Evolutionary conservation across 2,329 filamentous ascomycete genomes (phyloP).

Genomic region (Arthrobotrys entomopaga): DNA sequence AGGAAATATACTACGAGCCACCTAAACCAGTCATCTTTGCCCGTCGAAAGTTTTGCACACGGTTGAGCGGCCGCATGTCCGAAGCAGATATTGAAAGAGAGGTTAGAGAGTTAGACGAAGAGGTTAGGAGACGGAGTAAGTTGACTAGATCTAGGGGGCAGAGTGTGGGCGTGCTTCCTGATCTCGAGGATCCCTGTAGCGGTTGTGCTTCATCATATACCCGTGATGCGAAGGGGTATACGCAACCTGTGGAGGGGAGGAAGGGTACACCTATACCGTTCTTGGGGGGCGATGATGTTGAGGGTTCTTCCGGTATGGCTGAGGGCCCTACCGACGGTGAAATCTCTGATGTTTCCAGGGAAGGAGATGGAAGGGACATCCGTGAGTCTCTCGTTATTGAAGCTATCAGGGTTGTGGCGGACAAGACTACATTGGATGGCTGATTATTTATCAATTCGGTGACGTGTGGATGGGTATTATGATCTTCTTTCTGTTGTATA

Average conservation of each 20-base stretch:
- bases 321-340: not conserved
- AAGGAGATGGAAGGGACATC: not conserved
- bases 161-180: conserved; percentile 47
- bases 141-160: conserved; percentile 30
- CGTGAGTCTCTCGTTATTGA: conserved; percentile 17
- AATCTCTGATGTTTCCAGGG: not conserved
- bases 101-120: conserved; percentile 47
- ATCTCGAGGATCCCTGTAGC: conserved; percentile 45
- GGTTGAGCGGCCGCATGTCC: conserved; percentile 36
- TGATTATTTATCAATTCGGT: not conserved
- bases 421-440: conserved; percentile 1
- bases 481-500: not conserved
- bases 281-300: conserved; percentile 26
- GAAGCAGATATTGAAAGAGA: conserved; percentile 47
- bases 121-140: conserved; percentile 46
- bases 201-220: conserved; percentile 44
- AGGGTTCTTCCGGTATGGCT: not conserved
- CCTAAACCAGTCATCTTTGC: conserved; percentile 46
- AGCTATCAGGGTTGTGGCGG: conserved; percentile 14
- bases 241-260: conserved; percentile 49
- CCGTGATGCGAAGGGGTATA: conserved; percentile 48
- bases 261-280: conserved; percentile 47
- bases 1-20: conserved; percentile 44
- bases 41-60: conserved; percentile 31
- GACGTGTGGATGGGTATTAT: not conserved